phyloP scores from a whole-genome alignment of 2,329 filamentous ascomycete genomes.

The Fonsecaea erecta region DNA sequence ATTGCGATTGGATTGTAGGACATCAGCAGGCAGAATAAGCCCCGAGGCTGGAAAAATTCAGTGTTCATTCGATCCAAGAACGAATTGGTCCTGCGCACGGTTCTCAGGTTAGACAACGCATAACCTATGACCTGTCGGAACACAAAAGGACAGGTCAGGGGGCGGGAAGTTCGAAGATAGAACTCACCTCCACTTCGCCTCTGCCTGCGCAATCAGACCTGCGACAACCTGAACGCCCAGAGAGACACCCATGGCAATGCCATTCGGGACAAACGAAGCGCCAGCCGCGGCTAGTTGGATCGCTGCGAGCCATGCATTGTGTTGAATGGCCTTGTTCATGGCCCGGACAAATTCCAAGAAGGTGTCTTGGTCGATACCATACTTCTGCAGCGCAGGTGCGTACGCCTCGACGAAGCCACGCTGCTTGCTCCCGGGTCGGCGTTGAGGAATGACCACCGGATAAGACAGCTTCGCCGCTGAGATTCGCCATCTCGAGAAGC shows the following conservation, averaged over 20 bases:
- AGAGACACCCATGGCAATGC: conserved; percentile 51
- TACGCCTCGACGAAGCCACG: conserved; percentile 60
- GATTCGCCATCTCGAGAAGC: not conserved
- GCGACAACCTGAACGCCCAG: conserved; percentile 52
- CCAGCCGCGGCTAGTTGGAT: conserved; percentile 42
- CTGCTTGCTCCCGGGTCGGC: conserved; percentile 53
- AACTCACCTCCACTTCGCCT: conserved; percentile 41
- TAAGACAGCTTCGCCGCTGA: conserved; percentile 27
- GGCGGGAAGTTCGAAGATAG: no score
- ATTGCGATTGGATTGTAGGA: conserved; percentile 53
- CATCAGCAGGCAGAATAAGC: conserved; percentile 60
- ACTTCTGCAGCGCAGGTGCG: conserved; percentile 51
- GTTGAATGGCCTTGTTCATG: conserved; percentile 43
- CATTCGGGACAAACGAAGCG: conserved; percentile 47
- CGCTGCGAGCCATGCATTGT: conserved; percentile 17
- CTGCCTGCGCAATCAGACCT: conserved; percentile 48
- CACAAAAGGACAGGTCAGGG: not conserved
- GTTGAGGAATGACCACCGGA: conserved; percentile 58
- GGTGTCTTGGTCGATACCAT: conserved; percentile 53
- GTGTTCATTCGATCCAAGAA: conserved; percentile 62
- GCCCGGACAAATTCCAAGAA: conserved; percentile 56
- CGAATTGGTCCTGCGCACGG: conserved; percentile 50
- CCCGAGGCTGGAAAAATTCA: conserved; percentile 60
- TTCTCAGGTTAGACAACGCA: not conserved
- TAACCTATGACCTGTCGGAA: not conserved